Evolutionary conservation across 177 flowering plant species (phyloP).

Genomic region (Vitis hybrid): DNA sequence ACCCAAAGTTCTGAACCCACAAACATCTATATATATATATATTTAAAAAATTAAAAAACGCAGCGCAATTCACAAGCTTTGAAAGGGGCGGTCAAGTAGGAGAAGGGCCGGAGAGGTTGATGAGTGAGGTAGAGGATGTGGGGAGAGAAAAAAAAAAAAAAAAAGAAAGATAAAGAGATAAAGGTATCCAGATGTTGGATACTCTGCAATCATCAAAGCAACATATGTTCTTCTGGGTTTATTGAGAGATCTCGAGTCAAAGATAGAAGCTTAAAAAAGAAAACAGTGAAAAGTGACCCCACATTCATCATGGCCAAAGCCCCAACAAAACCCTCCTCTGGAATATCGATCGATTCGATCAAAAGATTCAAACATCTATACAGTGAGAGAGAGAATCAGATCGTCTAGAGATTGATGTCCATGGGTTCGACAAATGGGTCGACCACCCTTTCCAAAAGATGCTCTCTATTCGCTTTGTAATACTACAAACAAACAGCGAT

Average conservation of each 20-base stretch:
- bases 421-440: constrained; percentile 46
- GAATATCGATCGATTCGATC: constrained; percentile 27
- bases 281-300: constrained; percentile 19
- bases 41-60: too few relatives aligned
- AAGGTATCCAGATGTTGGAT: constrained; percentile 20
- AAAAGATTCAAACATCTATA: constrained; percentile 32
- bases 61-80: too few relatives aligned
- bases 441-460: constrained; percentile 73
- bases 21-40: not conserved
- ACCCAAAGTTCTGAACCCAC: constrained; percentile 15
- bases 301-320: constrained; percentile 24
- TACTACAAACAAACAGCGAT: constrained; percentile 23
- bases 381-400: constrained; percentile 47
- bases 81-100: constrained; percentile 2
- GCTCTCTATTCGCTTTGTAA: constrained; percentile 38
- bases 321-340: constrained; percentile 24
- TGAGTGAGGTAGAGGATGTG: not conserved
- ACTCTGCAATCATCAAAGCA: constrained; percentile 43
- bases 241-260: constrained; percentile 28
- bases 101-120: constrained; percentile 21
- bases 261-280: constrained; percentile 28
- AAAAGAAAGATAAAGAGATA: constrained; percentile 6
- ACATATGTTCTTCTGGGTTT: constrained; percentile 23
- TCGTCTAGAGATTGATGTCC: constrained; percentile 55
- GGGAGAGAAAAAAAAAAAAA: not conserved